phyloP scores from a whole-genome alignment of 495 filamentous ascomycete genomes.

The Penicillium paxilli region DNA sequence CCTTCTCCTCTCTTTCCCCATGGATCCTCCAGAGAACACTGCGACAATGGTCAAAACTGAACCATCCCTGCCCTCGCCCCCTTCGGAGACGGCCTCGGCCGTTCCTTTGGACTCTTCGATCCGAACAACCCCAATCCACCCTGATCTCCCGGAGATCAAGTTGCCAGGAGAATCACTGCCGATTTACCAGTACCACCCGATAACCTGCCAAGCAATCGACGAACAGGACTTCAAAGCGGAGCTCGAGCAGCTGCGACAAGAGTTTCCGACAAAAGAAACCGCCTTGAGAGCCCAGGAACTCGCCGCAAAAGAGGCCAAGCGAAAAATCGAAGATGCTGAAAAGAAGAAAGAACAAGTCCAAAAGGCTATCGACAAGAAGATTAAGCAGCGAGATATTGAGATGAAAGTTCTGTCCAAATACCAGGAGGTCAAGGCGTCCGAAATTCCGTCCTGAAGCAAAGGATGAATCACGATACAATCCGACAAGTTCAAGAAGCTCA shows the following conservation, averaged over 20 bases:
- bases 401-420: conserved; percentile 48
- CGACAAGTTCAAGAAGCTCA: background rate
- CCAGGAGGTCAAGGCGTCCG: conserved; percentile 39
- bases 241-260: conserved; percentile 39
- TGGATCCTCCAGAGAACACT: background rate
- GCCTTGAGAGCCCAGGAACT: conserved; percentile 43
- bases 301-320: conserved; percentile 39
- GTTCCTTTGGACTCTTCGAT: conserved; percentile 37
- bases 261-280: conserved; percentile 36
- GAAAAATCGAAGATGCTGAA: conserved; percentile 39
- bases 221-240: conserved; percentile 28
- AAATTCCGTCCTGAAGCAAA: conserved; percentile 29
- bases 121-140: conserved; percentile 44
- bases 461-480: background rate
- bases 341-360: conserved; percentile 44
- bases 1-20: background rate
- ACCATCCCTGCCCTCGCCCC: conserved; percentile 34
- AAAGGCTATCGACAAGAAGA: conserved; percentile 46
- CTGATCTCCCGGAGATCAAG: conserved; percentile 39
- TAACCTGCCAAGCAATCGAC: conserved; percentile 40
- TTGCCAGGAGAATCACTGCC: conserved; percentile 35
- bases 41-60: conserved; percentile 23
- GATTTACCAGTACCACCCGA: conserved; percentile 37
- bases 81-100: conserved; percentile 25
- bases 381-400: conserved; percentile 46